phyloP scores from a whole-genome alignment of 108 stramenopile species.

The Nannochloropsis salina region DNA sequence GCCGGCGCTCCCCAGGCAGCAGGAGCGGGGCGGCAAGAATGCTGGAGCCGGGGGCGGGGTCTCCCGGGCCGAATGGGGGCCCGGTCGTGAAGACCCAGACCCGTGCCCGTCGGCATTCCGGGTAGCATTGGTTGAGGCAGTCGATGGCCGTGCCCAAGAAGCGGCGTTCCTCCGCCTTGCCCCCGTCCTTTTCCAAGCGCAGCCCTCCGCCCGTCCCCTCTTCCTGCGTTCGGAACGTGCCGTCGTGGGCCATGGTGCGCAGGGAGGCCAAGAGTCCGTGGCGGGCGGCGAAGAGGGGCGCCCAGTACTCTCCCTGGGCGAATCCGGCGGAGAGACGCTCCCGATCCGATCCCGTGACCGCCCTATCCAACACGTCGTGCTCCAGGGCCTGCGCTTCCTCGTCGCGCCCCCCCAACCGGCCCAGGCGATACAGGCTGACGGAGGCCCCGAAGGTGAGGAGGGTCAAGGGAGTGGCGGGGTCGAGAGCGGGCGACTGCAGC shows the following conservation, averaged over 20 bases:
- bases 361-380: neutral
- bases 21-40: too few species aligned
- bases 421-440: neutral
- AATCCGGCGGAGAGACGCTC: neutral
- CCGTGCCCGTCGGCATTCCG: neutral
- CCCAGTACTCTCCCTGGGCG: neutral
- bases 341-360: neutral
- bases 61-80: neutral
- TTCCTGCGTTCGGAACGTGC: neutral
- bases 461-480: neutral
- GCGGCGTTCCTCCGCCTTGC: neutral
- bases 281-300: neutral
- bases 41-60: neutral
- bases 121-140: neutral
- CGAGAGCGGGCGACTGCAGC: neutral
- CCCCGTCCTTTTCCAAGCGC: neutral
- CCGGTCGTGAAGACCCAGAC: neutral
- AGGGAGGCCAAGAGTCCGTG: neutral
- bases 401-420: neutral
- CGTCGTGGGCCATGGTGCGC: neutral
- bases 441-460: neutral
- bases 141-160: slow-evolving; percentile 4
- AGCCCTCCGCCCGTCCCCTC: neutral
- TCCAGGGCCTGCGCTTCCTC: neutral
- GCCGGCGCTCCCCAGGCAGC: neutral